phyloP scores from a whole-genome alignment of 768 basidiomycete species.

The Mycena olivaceomarginata region DNA sequence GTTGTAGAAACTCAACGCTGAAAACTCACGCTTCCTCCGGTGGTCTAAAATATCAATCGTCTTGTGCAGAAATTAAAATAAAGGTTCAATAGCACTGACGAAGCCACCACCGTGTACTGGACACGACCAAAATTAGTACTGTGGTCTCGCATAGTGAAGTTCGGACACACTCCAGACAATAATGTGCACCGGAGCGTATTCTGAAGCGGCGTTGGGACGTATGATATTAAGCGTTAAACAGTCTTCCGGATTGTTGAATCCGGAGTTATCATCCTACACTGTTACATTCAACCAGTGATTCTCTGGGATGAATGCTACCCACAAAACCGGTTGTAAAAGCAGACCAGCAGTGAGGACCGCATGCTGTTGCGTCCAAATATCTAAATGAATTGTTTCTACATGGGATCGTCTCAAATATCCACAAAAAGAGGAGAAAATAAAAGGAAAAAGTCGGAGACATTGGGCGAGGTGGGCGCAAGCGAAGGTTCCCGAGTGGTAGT shows the following conservation, averaged over 20 bases:
- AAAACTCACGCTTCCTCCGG: neutral
- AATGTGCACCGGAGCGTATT: neutral
- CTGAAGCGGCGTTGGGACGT: neutral
- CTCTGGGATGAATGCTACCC: neutral
- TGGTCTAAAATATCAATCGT: neutral
- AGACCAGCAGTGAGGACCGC: neutral
- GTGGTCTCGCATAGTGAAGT: neutral
- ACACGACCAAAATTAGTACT: no score
- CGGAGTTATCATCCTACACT: neutral
- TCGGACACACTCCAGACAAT: neutral
- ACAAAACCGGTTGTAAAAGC: neutral
- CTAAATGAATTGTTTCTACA: neutral
- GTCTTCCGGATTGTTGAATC: neutral
- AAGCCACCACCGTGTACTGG: neutral
- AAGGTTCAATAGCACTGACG: neutral
- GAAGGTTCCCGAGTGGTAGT: neutral
- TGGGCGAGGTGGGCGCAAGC: no score
- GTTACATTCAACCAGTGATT: neutral
- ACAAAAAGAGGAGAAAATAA: no score
- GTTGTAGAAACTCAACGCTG: neutral
- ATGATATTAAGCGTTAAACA: conserved; percentile 9
- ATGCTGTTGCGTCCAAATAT: neutral
- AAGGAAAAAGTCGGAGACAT: no score
- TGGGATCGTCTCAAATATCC: neutral
- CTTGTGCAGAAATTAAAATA: neutral